Base-by-base conservation (phyloP, 495 filamentous ascomycete species). In the Poronia punctata region DNA sequence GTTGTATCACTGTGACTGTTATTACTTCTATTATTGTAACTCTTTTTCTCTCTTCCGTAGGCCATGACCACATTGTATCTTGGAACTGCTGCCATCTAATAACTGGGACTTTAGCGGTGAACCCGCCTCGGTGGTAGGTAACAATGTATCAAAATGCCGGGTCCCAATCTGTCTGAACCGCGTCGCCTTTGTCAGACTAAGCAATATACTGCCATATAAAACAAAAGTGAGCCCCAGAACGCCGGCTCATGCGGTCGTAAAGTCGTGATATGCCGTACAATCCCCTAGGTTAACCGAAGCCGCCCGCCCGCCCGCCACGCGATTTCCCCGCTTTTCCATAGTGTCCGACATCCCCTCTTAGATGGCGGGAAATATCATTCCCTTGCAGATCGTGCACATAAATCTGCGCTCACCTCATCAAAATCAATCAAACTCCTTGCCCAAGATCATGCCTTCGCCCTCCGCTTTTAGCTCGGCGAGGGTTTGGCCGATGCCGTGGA, bases 391-490 rank as follows among this genome's bases (percentile, higher is more conserved):
- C 19, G 14, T 22, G 38, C 22, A 15, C 35, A 27, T 40, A 17
- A 36, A 45, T 45, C 21, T 5, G 24, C 28, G 22, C 31, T 23
- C 19, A 38, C 5, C 21, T 43, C 22, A 20, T 25, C 17, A 33
- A 20, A 21, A 33, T 48, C 39, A 66, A 38, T 69, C 56, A 40
- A 61, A 54, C 35, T 68, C 66, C 40, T 75, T 78, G 24, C 67
- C 68, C 38, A 53, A 34, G 60, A 72, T 72, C 75, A 83, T 80
- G 14, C 62, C 67, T 48, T 62, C 57, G 11, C 78, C 79, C 43
- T 72, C 71, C 35, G 52, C 48, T 55, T 64, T 74, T 56, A 83
- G 67, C 15, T 75, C 68, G 24, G 56, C 43, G 20, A 83, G 49
- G n/a, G 74, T 73, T 24, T 62, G 54, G 8, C 73, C 74, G 23